Base-by-base conservation (phyloP, 73 alveolate species). In the Stentor coeruleus region DNA sequence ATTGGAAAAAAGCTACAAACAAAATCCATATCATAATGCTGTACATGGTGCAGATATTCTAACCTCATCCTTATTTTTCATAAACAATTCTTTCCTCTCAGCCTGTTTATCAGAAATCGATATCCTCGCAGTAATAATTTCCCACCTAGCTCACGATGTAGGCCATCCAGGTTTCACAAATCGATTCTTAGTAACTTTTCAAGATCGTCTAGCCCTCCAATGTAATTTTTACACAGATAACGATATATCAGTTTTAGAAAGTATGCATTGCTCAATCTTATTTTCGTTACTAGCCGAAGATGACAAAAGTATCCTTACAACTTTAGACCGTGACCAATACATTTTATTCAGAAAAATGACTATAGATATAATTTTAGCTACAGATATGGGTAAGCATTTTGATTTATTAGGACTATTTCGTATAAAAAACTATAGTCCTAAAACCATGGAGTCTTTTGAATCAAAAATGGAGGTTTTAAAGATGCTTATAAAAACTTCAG, bases 1-100 rank as follows among this genome's bases (percentile, higher is more conserved):
- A 75, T 36, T 39, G 39, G 72, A 38, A 75, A 39, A 39, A 75
- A 14, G 39, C 15, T 39, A 75, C 39, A n/a, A 37, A 39, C 33
- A 75, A 1, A 86, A 87, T 66, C 74, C 85, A 15, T 91, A 88
- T 83, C 96, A 91, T 59, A 84, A 82, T 35, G 84, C 94, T 3
- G 74, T 91, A 33, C 82, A 84, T 35, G 88, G 94, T 35, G 85
- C 86, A 2, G 94, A 91, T 41, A 89, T 85, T 20, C n/a, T 66
- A 40, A 28, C 37, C 2, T 66, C 79, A 2, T 20, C 15, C 14
- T 40, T 66, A 26, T 66, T 20, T 26, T 33, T 66, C 0, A 2
- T 40, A 33, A 20, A 20, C 36, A 66, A 33, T 2, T 66, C 79
- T 66, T 37, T 15, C 42, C 15, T 20, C n/a, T 20, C 11, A 20